Base-by-base conservation (phyloP, 164 flowering plant genomes). In the Magnolia kwangsiensis region DNA sequence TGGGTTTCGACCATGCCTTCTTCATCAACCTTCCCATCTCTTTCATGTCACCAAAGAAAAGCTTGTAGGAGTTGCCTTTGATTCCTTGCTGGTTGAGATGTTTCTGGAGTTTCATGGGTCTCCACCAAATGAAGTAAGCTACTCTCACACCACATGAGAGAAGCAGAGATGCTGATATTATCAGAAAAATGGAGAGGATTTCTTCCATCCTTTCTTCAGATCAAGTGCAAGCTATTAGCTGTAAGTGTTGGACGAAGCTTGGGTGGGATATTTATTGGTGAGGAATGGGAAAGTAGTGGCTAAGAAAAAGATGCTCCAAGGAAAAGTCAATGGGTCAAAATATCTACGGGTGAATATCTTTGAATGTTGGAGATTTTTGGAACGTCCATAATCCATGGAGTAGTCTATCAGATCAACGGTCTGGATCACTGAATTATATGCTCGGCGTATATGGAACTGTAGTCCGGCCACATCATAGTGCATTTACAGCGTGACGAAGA, bases 1-100 rank as follows among this genome's bases (percentile, higher is more conserved):
- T 80, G 65, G 89, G 87, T 74, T 80, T 86, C 63, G 88, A 82
- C 81, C 78, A 72, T n/a, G 87, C 87, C 79, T 81, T 84, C 18
- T 50, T 78, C 21, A 55, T 75, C 65, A 69, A 59, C 72, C 61
- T 77, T 59, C 74, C 71, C 13, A 18, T 65, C 24, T 80, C 87
- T 67, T 80, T 82, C 83, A 79, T 77, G 84, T 87, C 86, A 1
- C 90, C 90, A 23, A 67, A 16, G 67, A 85, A 37, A 4, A 77
- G 77, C 74, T 73, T 89, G 83, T 86, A 87, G 29, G 84, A 61
- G 14, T 74, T 80, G 24, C 89, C 90, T 67, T 67, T 74, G 29
- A 89, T 79, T 11, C 89, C 91, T 73, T 87, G 90, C 58, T 78
- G 77, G 75, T 67, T 83, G 51, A 89, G 76, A 0, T 64, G 55